Base-by-base conservation (phyloP, 176 grass and related monocot species). In the Aechmea fasciata region DNA sequence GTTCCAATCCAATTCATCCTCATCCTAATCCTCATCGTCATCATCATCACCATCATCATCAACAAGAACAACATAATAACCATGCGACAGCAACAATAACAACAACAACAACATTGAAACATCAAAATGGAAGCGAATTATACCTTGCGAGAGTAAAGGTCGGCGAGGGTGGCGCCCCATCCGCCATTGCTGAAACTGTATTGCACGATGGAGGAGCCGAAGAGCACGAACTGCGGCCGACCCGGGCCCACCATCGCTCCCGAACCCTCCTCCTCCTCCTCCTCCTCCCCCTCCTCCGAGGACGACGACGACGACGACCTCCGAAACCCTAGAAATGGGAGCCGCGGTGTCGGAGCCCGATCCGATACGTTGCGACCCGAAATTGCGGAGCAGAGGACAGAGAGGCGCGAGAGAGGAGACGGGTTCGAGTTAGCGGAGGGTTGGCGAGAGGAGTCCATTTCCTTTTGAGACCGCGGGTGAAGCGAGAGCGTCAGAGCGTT, bases 171-270 rank as follows among this genome's bases (percentile, higher is more conserved):
- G 19, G 82, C 74, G 12, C 86, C 82, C 86, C 86, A 88, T 71
- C 86, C 86, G 52, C 78, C 78, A 50, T 88, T 88, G 81, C 86
- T 84, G 82, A 88, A 88, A 67, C 86, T 81, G 74, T 29, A 88
- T 67, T 88, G 82, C 28, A 88, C 82, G 78, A 88, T 88, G 78
- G 86, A 88, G 82, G 86, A 88, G 14, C 82, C 86, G 62, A 88
- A 88, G 3, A 88, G 71, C 20, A 84, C 86, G 71, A 88, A 84
- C 0, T 73, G 2, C 63, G 86, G 86, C n/a, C 78, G 74, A 47
- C 48, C 23, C 11, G 50, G 50, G 14, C 50, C 50, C 13, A 29
- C 69, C 69, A 54, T 54, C 20, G 15, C 55, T 61, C 20, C 52
- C n/a, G 17, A 5, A 9, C 64, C 19, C 48, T 52, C 68, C 17